Base-by-base conservation (phyloP, 2,329 filamentous ascomycete species). In the Fusarium sp. region DNA sequence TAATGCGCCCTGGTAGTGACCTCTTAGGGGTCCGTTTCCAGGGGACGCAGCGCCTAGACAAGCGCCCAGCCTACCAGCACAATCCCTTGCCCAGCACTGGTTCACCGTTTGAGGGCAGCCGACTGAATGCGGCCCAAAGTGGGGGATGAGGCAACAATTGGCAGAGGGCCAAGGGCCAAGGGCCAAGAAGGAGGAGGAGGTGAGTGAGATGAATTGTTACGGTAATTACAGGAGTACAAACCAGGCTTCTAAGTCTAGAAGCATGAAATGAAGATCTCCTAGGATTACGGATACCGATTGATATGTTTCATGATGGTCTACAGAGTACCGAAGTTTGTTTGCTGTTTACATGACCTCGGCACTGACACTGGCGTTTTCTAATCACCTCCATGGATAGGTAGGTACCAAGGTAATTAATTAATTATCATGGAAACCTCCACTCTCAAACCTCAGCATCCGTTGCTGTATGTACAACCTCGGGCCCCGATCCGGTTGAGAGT, bases 71-170 rank as follows among this genome's bases (percentile, higher is more conserved):
- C n/a, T 5, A 21, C 53, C 36, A 53, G 32, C 56, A 33, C 13
- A 21, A 37, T 11, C 36, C 17, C 32, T 43, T 25, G 4, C 23
- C 23, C 23, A 25, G 8, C 29, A 36, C 53, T 55, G 42, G 41
- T 15, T 48, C 37, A 35, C 31, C 29, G 52, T 47, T 47, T 27
- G 7, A 53, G 56, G 25, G 31, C 43, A 41, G 37, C 42, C 25
- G 49, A 19, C 35, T 51, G 61, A 58, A 62, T 65, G 61, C 61
- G 61, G 61, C 61, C 61, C 49, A 65, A 65, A 58, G 61, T 65
- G 61, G 61, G 53, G 38, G 61, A 65, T 65, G 61, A 51, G 57
- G 61, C 57, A 58, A 62, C 56, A 65, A 58, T 51, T 47, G 47
- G 55, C 41, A 29, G 27, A 57, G 53, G 56, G 23, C 23, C 23